These are phyloP conservation scores for Evansstolkia leycettana DNA, from an alignment of 495 filamentous ascomycete species.

Conservation along the genomic window DNA sequence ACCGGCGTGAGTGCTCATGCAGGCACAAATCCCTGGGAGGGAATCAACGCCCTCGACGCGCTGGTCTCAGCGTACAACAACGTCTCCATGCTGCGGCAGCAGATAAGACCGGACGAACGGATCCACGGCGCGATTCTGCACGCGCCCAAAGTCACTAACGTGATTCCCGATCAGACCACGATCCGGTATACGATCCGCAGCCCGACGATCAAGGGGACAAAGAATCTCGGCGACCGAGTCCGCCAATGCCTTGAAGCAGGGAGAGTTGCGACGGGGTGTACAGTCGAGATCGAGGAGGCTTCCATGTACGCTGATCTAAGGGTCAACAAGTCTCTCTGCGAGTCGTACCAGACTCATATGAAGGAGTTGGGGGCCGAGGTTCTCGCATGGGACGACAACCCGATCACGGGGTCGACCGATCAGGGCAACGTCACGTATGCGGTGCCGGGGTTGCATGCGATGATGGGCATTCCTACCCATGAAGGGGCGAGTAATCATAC, in stretches of 20 bases:
- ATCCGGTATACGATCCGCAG: slow-evolving; percentile 33
- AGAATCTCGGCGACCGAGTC: slow-evolving; percentile 37
- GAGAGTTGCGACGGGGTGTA: slow-evolving; percentile 47
- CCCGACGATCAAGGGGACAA: slow-evolving; percentile 30
- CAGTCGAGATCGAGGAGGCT: slow-evolving; percentile 27
- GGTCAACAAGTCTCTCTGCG: slow-evolving; percentile 44
- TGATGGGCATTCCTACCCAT: slow-evolving; percentile 41
- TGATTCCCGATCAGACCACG: slow-evolving; percentile 39
- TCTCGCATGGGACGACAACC: slow-evolving; percentile 31
- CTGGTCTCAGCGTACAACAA: slow-evolving; percentile 39
- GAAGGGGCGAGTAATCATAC: slow-evolving; percentile 43
- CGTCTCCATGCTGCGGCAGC: slow-evolving; percentile 41
- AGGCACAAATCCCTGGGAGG: slow-evolving; percentile 42
- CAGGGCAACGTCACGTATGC: slow-evolving; percentile 53
- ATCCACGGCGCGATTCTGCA: slow-evolving; percentile 38
- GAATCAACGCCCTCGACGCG: slow-evolving; percentile 47
- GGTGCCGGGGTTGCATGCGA: slow-evolving; percentile 47
- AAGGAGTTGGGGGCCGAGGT: slow-evolving; percentile 34
- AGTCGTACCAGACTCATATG: slow-evolving; percentile 39
- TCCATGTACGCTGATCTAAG: slow-evolving; percentile 32
- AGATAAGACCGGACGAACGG: slow-evolving; percentile 40
- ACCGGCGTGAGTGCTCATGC: slow-evolving; percentile 25
- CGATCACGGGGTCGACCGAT: slow-evolving; percentile 37
- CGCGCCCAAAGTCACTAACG: slow-evolving; percentile 36
- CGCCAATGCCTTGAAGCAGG: slow-evolving; percentile 47